These are phyloP conservation scores for Plasmodium ovale DNA, from an alignment of 169 alveolate species.

Conservation along the genomic window DNA sequence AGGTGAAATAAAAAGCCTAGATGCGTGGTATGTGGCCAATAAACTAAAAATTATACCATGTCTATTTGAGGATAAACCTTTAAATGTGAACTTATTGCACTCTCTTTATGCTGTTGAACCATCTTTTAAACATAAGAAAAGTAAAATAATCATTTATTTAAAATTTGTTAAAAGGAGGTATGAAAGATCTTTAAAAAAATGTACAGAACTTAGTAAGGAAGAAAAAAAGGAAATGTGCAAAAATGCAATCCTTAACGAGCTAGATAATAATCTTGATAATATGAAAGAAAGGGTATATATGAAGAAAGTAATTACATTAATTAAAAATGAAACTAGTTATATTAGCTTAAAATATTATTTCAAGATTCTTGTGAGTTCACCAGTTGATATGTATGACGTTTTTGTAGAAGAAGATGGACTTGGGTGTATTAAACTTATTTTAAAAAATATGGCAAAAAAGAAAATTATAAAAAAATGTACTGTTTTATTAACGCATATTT, in stretches of 20 bases:
- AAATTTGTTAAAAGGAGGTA: conserved; percentile 38
- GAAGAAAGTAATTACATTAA: conserved; percentile 17
- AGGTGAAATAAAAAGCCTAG: conserved; percentile 34
- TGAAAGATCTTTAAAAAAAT: conserved; percentile 28
- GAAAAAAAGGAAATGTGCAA: conserved; percentile 5
- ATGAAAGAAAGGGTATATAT: conserved; percentile 29
- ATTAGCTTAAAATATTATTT: conserved; percentile 31
- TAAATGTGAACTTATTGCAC: conserved; percentile 10
- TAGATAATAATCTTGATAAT: conserved; percentile 27
- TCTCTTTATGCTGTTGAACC: conserved; percentile 40
- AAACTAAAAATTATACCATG: conserved; percentile 65
- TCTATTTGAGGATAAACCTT: conserved; percentile 58
- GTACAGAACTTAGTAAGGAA: conserved; percentile 2
- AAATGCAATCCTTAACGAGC: conserved; percentile 1
- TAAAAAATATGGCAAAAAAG: conserved; percentile 54
- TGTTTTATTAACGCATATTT: conserved; percentile 18
- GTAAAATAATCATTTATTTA: conserved; percentile 52
- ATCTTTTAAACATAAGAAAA: conserved; percentile 40
- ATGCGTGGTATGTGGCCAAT: conserved; percentile 52
- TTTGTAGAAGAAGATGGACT: conserved; percentile 55
- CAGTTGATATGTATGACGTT: conserved; percentile 14
- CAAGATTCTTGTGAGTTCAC: background rate
- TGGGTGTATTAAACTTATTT: conserved; percentile 17
- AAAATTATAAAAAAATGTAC: conserved; percentile 45
- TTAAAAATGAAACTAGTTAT: conserved; percentile 48